Conservation (phyloP, 2,329 filamentous ascomycete species). For the Ophiocordyceps australis region DNA sequence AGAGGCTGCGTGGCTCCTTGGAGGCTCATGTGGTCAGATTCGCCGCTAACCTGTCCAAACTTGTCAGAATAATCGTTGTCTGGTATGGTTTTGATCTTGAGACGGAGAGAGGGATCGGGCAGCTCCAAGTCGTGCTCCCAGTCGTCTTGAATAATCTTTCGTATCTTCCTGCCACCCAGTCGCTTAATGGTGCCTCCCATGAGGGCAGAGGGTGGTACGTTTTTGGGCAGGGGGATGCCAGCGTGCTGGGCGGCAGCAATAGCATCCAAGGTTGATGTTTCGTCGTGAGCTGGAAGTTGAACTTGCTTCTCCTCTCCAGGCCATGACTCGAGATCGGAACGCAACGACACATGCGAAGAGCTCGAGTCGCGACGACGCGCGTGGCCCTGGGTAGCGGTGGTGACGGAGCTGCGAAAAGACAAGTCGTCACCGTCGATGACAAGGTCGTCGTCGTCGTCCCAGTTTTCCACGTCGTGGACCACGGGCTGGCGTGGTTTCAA, state of each 20-base stretch:
- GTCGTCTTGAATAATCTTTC: constrained; percentile 58
- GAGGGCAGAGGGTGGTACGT: constrained; percentile 75
- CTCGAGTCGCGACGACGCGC: constrained; percentile 51
- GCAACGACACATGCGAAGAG: constrained; percentile 66
- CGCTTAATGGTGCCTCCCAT: constrained; percentile 87
- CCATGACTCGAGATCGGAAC: constrained; percentile 63
- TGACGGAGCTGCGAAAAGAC: constrained; percentile 31
- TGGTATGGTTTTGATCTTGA: constrained; percentile 48
- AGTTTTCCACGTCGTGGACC: constrained; percentile 51
- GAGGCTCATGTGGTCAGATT: constrained; percentile 34
- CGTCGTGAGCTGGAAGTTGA: constrained; percentile 68
- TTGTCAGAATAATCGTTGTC: constrained; percentile 46
- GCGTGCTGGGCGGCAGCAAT: constrained; percentile 76
- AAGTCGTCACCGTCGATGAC: constrained; percentile 51
- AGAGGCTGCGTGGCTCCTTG: constrained; percentile 17
- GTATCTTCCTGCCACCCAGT: constrained; percentile 57
- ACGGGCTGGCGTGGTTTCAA: constrained; percentile 34
- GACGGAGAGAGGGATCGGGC: constrained; percentile 34
- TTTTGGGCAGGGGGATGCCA: constrained; percentile 77
- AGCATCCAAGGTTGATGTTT: constrained; percentile 66
- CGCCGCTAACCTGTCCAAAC: constrained; percentile 45
- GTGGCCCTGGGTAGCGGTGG: constrained; percentile 8
- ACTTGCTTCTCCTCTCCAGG: constrained; percentile 75
- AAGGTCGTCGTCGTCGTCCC: constrained; percentile 66
- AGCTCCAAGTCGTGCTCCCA: constrained; percentile 67